Conservation (phyloP, 73 alveolate genomes). For the Paramecium tetraurelia region DNA sequence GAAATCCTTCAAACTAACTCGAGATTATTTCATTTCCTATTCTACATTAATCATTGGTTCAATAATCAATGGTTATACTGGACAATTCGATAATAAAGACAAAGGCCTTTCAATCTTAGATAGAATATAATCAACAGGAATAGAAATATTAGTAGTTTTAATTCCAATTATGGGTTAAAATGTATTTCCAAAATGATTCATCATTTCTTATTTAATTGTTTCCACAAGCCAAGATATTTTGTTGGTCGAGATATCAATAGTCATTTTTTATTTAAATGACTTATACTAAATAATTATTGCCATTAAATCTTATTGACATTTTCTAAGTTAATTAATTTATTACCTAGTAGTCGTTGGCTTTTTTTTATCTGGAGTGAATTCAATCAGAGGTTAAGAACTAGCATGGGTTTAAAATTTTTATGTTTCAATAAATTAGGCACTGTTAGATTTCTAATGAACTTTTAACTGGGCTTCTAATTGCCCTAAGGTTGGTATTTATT, state of each 20-base stretch:
- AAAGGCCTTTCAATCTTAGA: neutral
- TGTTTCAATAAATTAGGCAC: slow-evolving; percentile 19
- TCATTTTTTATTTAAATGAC: neutral
- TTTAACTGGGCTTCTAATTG: neutral
- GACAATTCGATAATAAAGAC: neutral
- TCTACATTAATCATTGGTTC: neutral
- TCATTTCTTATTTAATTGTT: neutral
- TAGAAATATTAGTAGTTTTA: neutral
- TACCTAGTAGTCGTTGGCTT: slow-evolving; percentile 14
- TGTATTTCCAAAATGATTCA: neutral
- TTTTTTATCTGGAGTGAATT: neutral
- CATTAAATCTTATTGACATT: neutral
- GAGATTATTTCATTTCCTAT: neutral
- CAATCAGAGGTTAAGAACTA: neutral
- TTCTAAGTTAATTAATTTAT: neutral
- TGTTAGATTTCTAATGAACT: neutral
- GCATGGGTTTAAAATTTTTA: slow-evolving; percentile 27
- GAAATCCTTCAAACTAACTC: slow-evolving; percentile 10
- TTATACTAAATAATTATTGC: neutral
- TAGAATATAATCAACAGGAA: slow-evolving; percentile 31
- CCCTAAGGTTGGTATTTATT: neutral
- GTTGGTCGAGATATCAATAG: slow-evolving; percentile 24
- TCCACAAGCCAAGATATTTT: slow-evolving; percentile 1
- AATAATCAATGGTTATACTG: neutral
- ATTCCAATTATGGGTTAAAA: neutral